Base-by-base conservation (phyloP, 306 rosid genomes). In the Heteromeles arbutifolia region DNA sequence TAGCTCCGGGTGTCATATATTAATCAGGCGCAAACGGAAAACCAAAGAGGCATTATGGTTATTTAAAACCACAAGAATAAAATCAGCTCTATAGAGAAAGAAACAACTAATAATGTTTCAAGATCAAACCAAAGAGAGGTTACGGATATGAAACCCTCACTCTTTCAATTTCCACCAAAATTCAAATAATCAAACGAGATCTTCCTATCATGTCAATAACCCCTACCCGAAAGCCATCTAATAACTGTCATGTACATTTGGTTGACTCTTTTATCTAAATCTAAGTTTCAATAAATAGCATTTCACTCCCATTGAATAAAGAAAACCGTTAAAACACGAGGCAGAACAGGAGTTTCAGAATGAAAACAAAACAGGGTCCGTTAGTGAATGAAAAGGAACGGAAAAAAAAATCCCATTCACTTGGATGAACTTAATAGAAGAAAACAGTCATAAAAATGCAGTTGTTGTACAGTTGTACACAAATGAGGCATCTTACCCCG, bases 401-500 rank as follows among this genome's bases (percentile, higher is more conserved):
- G 45, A 13, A 24, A 56, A 74, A 74, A 25, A 48, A 19, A 4
- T 58, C 28, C 29, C 54, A 65, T 74, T 29, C 57, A 69, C 56
- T 19, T 39, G 24, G 41, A 69, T 53, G 8, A 22, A 21, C 69
- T 52, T 37, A 67, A 61, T 65, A 77, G 12, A 70, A 56, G 70
- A 12, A 59, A 15, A 26, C 37, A 21, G 56, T 2, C 5, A 71
- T 21, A 8, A 32, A 13, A 21, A 26, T 26, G 59, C 43, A 77
- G 29, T 28, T 43, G 11, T 62, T 44, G 9, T 26, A 43, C 34
- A 24, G 6, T 48, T 15, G 65, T 39, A 43, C 28, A 59, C 12
- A 19, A 58, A 44, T 29, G 62, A 81, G 73, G 67, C 57, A 28
- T 5, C 81, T 72, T 90, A 96, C 99, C 99, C 99, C 0, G 97